Conservation (phyloP, 2,329 filamentous ascomycete species). For the Podosphaera leucotricha region DNA sequence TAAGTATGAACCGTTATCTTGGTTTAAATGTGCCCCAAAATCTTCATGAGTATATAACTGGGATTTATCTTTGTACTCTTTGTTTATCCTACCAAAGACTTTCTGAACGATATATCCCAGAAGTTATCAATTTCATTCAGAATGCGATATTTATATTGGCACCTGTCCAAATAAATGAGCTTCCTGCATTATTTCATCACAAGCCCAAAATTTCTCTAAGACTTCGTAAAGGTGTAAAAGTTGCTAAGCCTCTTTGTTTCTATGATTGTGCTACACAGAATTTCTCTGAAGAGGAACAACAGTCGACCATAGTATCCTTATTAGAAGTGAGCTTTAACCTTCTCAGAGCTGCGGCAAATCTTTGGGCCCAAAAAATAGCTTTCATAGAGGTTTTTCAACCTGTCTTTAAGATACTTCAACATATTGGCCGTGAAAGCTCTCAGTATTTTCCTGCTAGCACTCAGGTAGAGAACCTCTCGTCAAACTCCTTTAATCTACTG, state of each 20-base stretch:
- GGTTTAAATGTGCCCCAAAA: slow-evolving; percentile 48
- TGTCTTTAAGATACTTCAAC: slow-evolving; percentile 30
- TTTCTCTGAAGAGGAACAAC: slow-evolving; percentile 9
- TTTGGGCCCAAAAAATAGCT: slow-evolving; percentile 50
- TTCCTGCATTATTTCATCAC: slow-evolving; percentile 34
- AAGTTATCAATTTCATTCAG: slow-evolving; percentile 59
- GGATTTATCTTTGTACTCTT: slow-evolving; percentile 58
- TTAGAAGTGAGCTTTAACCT: slow-evolving; percentile 39
- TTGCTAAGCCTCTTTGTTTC: slow-evolving; percentile 23
- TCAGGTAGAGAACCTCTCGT: slow-evolving; percentile 7
- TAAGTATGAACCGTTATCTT: slow-evolving; percentile 64
- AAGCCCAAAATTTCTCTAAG: slow-evolving; percentile 27
- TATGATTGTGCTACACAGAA: slow-evolving; percentile 25
- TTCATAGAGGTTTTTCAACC: slow-evolving; percentile 63
- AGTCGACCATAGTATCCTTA: slow-evolving; percentile 30
- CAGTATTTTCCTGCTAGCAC: slow-evolving; percentile 23
- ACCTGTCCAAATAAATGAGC: slow-evolving; percentile 25
- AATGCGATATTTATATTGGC: slow-evolving; percentile 48
- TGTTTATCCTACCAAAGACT: slow-evolving; percentile 61
- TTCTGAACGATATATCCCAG: slow-evolving; percentile 72
- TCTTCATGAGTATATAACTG: slow-evolving; percentile 43
- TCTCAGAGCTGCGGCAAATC: slow-evolving; percentile 40
- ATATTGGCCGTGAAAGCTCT: slow-evolving; percentile 33
- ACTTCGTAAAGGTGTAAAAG: slow-evolving; percentile 21
- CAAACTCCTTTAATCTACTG: slow-evolving; percentile 2